These are phyloP conservation scores for Ulmus americana DNA, from an alignment of 331 rosid species.

Conservation along the genomic window DNA sequence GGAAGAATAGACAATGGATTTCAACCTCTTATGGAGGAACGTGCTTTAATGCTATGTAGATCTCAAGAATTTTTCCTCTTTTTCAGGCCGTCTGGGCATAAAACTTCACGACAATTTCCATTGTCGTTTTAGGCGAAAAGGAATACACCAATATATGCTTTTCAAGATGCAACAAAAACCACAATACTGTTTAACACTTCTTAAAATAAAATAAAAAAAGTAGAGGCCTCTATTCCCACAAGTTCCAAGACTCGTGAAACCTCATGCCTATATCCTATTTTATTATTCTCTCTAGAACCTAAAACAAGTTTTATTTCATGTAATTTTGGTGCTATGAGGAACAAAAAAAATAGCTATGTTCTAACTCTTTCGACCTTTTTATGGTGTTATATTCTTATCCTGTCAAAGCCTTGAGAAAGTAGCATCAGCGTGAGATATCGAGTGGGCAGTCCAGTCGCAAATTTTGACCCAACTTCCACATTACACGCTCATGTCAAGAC, in stretches of 20 bases:
- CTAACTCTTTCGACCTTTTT: too few relatives aligned
- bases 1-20: too few relatives aligned
- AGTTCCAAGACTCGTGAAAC: slow-evolving; percentile 8
- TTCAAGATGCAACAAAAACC: neutral
- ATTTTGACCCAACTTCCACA: slow-evolving; percentile 11
- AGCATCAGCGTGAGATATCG: neutral
- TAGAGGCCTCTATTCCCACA: slow-evolving; percentile 5
- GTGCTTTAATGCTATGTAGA: too few relatives aligned
- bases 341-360: too few relatives aligned
- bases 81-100: neutral
- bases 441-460: slow-evolving; percentile 38
- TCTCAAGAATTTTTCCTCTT: neutral
- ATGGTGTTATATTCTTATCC: neutral
- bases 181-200: neutral
- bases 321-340: neutral
- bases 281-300: slow-evolving; percentile 1
- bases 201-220: neutral
- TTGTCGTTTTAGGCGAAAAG: neutral
- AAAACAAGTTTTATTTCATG: neutral
- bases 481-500: neutral
- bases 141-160: neutral
- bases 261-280: neutral
- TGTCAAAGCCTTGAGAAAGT: neutral
- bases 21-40: too few relatives aligned
- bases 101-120: neutral